Conservation (phyloP, 2,329 filamentous ascomycete species). For the Penicillium sp. region DNA sequence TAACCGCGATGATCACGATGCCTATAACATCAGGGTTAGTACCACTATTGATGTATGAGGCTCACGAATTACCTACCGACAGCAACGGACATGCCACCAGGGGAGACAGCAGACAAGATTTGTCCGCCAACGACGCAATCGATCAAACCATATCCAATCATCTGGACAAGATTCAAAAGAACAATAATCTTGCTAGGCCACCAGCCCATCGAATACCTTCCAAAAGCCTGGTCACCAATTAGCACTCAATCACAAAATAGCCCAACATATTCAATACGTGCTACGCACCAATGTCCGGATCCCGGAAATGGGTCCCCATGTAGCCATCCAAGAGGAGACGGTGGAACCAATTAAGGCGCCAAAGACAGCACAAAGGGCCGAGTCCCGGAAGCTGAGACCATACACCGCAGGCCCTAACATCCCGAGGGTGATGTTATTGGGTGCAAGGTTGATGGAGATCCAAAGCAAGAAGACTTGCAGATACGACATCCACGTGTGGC, state of each 20-base stretch:
- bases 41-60: background rate
- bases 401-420: slow-evolving; percentile 62
- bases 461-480: slow-evolving; percentile 59
- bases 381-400: slow-evolving; percentile 58
- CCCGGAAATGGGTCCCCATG: slow-evolving; percentile 61
- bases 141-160: slow-evolving; percentile 63
- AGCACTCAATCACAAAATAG: background rate
- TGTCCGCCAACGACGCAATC: slow-evolving; percentile 67
- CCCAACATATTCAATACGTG: background rate
- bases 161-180: slow-evolving; percentile 61
- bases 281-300: slow-evolving; percentile 58
- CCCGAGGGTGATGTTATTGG: slow-evolving; percentile 64
- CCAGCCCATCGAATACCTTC: slow-evolving; percentile 64
- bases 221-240: slow-evolving; percentile 47
- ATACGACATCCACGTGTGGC: slow-evolving; percentile 53
- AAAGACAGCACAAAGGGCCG: slow-evolving; percentile 57
- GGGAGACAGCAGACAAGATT: slow-evolving; percentile 65
- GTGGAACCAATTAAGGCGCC: slow-evolving; percentile 57
- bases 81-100: slow-evolving; percentile 59
- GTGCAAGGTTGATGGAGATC: slow-evolving; percentile 63
- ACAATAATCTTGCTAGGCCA: slow-evolving; percentile 65
- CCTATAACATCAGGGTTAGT: slow-evolving; percentile 26
- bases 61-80: slow-evolving; percentile 50
- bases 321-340: slow-evolving; percentile 60
- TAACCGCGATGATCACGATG: slow-evolving; percentile 63